phyloP scores from a whole-genome alignment of 225 moss, liverwort and hornwort genomes.

The Antitrichia curtipendula region DNA sequence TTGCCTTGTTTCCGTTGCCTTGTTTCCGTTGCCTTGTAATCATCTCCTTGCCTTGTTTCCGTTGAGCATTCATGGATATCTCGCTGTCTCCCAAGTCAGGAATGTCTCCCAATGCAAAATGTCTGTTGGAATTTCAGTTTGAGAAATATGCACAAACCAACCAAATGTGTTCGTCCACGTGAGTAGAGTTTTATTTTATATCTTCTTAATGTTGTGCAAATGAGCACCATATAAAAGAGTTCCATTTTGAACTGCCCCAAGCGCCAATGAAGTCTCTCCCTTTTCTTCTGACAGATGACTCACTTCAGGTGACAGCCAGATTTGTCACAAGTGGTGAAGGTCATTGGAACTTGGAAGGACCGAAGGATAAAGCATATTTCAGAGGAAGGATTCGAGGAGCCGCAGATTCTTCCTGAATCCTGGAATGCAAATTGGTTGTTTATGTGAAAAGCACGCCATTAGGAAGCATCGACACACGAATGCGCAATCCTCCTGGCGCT shows the following conservation, averaged over 20 bases:
- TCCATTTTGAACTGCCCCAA: accelerated
- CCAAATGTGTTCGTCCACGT: neutral
- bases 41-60: neutral
- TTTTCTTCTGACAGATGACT: neutral
- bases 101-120: neutral
- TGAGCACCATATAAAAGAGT: neutral
- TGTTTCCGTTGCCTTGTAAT: neutral
- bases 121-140: neutral
- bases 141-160: neutral
- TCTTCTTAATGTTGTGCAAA: too few relatives aligned
- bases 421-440: neutral
- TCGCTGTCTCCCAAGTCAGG: neutral
- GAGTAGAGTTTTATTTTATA: too few relatives aligned
- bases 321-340: neutral
- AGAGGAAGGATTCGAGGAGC: neutral
- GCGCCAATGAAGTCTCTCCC: neutral
- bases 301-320: neutral
- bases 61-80: neutral
- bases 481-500: neutral
- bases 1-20: neutral
- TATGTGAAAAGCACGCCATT: neutral
- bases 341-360: neutral
- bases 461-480: neutral
- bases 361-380: neutral
- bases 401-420: neutral